Base-by-base conservation (phyloP, 306 rosid species). In the Fagus sylvatica region DNA sequence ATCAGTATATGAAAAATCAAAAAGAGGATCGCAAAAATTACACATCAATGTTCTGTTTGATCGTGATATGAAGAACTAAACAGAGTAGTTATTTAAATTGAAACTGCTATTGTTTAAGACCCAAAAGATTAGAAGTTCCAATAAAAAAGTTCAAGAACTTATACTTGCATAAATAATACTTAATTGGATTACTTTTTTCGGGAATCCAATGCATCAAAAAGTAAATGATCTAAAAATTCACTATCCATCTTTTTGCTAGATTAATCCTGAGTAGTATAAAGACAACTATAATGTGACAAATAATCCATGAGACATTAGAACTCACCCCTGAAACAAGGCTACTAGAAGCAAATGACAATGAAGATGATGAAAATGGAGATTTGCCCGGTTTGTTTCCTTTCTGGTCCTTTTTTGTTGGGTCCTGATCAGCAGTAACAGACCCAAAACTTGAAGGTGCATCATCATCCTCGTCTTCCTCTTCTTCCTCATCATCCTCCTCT, bases 401-500 rank as follows among this genome's bases (percentile, higher is more conserved):
- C 74, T 61, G 85, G 68, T 60, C 75, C 80, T 82, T 86, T 79
- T 82, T 81, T 17, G 78, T 73, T 53, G 71, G 78, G 65, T 85
- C 88, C 74, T 84, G 88, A 77, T 86, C 86, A 0, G 55, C 42
- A 30, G 39, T n/a, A 79, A 80, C 89, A 30, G 97, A 85, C 37
- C 97, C 98, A 83, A 94, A 92, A 90, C 97, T 94, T 65, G 98
- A 88, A 28, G 88, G 91, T 55, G 86, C 84, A 69, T 15, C 84
- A 64, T 84, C 91, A 68, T 87, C 92, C 12, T 80, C 89, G 0
- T 90, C 93, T 2, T 87, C 93, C 0, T 78, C 88, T 4, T 53
- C 91, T 5, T 78, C 95, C 17, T 83, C 93, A 2, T 83, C 91
- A 11, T 81, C 96, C 2, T 77, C 93, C 19, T 85, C 82, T 3